Percentiles rank a stretch among this genome's conserved stretches.
phyloP scores from a whole-genome alignment of 352 stramenopile genomes.

The Pythium periplocum region DNA sequence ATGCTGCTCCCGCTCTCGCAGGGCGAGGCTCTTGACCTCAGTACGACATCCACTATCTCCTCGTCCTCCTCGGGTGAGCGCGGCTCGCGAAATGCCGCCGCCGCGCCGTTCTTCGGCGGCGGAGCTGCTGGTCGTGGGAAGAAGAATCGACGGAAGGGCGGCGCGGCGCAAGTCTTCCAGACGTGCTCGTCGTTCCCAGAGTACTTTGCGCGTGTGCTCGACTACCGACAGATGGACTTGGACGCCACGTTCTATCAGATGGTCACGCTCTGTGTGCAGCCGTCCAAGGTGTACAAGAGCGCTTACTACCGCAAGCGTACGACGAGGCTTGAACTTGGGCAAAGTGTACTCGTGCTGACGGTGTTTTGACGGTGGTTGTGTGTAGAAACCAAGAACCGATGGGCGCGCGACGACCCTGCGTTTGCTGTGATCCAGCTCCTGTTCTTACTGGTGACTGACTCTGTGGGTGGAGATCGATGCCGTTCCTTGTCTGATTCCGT shows the following conservation, averaged over 20 bases:
- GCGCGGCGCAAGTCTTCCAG: conserved; percentile 48
- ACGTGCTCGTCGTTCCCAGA: conserved; percentile 72
- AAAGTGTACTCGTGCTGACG: not conserved
- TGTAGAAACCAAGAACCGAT: conserved; percentile 97
- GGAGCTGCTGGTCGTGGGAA: conserved; percentile 5
- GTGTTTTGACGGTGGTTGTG: not conserved
- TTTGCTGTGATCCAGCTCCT: conserved; percentile 95
- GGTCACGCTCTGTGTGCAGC: conserved; percentile 81
- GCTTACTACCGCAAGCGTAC: conserved; percentile 76
- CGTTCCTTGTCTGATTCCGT: not conserved
- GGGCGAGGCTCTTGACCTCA: conserved; percentile 12
- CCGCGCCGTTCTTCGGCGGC: conserved; percentile 5
- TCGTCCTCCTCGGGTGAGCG: conserved; percentile 6
- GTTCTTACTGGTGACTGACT: conserved; percentile 72
- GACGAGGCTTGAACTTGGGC: not conserved
- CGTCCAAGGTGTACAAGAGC: conserved; percentile 85
- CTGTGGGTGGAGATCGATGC: not conserved
- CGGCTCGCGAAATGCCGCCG: conserved; percentile 5
- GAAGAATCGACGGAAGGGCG: conserved; percentile 14
- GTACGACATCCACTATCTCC: not conserved
- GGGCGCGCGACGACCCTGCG: conserved; percentile 95
- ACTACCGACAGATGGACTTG: conserved; percentile 87
- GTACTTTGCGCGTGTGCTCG: conserved; percentile 75
- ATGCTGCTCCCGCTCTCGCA: conserved; percentile 21
- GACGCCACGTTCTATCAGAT: conserved; percentile 88